Base-by-base conservation (phyloP, 2,329 filamentous ascomycete species). In the Drechslera avenae region DNA sequence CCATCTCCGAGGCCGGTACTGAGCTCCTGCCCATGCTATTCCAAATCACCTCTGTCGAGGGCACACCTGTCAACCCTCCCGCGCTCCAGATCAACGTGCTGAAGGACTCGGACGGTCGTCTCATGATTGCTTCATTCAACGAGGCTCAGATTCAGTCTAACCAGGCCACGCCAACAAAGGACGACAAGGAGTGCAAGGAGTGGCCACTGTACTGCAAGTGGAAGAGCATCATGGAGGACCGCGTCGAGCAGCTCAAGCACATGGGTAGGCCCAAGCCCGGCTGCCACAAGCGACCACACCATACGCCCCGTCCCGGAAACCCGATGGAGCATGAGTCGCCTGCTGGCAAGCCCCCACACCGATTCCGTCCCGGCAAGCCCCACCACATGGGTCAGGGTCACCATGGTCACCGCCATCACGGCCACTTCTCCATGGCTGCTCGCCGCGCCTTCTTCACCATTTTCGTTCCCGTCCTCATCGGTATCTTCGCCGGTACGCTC, bases 401-500 rank as follows among this genome's bases (percentile, higher is more conserved):
- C 4, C 37, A 39, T 16, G 37, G 21, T 19, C 45, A 49, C 9
- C 43, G 52, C 34, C 58, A 64, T 30, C 65, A 68, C 47, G 58
- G 67, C 54, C 58, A 60, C 35, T 30, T 69, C 40, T 61, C 66
- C 42, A 66, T 61, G 62, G 68, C 72, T 53, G 46, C 68, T 30
- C 66, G 79, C 64, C 82, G 82, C 61, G 78, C 88, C 41, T 78
- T 82, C 56, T 77, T 84, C 31, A 83, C 86, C 54, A 80, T 91
- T 36, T 70, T 90, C 39, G 77, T 90, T 32, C 88, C 88, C 1
- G 78, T 90, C 45, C 74, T 88, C 44, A 80, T 90, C 57, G 88
- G 88, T 51, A 80, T 90, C 57, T 79, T 84, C 18, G 85, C 86
- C 36, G 88, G 88, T 65, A 81, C 90, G 46, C 79, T 80, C 23